Base-by-base conservation (phyloP, 305 asterid species). In the Nicotiana rustica region DNA sequence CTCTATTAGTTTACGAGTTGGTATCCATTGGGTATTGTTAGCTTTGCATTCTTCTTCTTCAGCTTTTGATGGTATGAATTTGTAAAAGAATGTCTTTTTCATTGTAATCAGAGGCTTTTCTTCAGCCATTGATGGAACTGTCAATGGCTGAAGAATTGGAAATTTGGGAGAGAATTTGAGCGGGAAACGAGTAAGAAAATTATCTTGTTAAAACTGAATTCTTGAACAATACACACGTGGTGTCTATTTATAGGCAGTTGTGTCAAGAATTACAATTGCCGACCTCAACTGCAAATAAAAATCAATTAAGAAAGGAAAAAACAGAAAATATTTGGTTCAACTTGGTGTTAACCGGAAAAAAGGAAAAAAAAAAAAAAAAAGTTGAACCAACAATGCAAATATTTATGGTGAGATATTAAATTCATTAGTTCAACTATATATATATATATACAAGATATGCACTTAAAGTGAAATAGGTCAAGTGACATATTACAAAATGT, bases 81-180 rank as follows among this genome's bases (percentile, higher is more conserved):
- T 87, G 79, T 89, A 87, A 81, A 76, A 83, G 33, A 80, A 89
- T 1, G 92, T 85, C 35, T 90, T 92, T 80, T 86, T 89, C 81
- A 73, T 13, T 44, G 29, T 35, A 1, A 67, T 4, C 55, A 35
- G 9, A 3, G 47, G 47, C 12, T 31, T 31, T 31, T 14, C 4
- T 31, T 66, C 6, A 66, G 19, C 17, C 47, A 66, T 31, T 33
- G 13, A 25, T 33, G 62, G n/a, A 15, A 15, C 9, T 57, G 19
- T 57, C 62, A 57, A 57, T 57, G 62, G 62, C 62, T 57, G 62
- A 57, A 57, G 21, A 57, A 57, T 17, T 57, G 62, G 62, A 57
- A 57, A 57, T 57, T 57, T 57, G 62, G n/a, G 62, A 57, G 21
- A 57, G 62, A 57, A 15, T 15, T 57, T 17, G 18, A 57, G 62